Percentiles rank a stretch among this genome's conserved stretches.
These are phyloP conservation scores for Cordyceps fumosorosea DNA, from an alignment of 2,329 filamentous ascomycete genomes.

Conservation along the genomic window DNA sequence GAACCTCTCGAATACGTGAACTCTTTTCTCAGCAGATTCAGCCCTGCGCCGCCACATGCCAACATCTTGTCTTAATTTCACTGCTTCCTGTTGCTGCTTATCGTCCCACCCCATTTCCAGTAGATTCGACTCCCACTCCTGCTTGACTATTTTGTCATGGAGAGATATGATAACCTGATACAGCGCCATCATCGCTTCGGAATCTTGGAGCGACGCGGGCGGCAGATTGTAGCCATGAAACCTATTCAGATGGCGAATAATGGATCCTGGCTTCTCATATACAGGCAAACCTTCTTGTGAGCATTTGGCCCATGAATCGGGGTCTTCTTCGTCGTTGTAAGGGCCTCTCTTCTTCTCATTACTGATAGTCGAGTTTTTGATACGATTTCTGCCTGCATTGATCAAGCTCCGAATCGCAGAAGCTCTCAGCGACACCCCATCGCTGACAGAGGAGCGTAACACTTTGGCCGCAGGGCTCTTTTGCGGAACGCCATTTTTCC, in stretches of 20 bases:
- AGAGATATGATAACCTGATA: constrained; percentile 5
- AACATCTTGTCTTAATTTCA: constrained; percentile 21
- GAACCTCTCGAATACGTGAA: constrained; percentile 42
- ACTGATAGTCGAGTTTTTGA: background rate
- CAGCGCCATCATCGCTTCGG: background rate
- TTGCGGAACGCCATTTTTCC: constrained; percentile 7
- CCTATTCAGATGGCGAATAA: constrained; percentile 1
- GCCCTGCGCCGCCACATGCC: constrained; percentile 49
- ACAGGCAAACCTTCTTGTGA: background rate
- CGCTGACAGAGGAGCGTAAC: constrained; percentile 6
- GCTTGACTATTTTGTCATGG: constrained; percentile 2
- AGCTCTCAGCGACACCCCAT: constrained; percentile 7
- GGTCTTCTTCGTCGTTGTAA: background rate
- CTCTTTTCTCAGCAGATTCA: constrained; percentile 46
- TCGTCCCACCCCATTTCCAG: background rate
- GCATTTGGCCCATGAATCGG: constrained; percentile 1
- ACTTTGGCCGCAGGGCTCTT: constrained; percentile 9
- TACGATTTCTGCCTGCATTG: constrained; percentile 6
- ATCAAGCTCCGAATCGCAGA: constrained; percentile 10
- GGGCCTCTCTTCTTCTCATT: background rate
- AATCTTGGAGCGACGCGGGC: background rate
- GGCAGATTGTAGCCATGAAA: constrained; percentile 3
- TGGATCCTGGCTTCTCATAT: background rate
- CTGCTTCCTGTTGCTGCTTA: background rate
- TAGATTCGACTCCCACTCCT: background rate